A percentile compares a stretch with the other conserved stretches of the same genome.
Evolutionary conservation across 2,329 filamentous ascomycete genomes (phyloP).

Genomic region (Penicillium crustosum): DNA sequence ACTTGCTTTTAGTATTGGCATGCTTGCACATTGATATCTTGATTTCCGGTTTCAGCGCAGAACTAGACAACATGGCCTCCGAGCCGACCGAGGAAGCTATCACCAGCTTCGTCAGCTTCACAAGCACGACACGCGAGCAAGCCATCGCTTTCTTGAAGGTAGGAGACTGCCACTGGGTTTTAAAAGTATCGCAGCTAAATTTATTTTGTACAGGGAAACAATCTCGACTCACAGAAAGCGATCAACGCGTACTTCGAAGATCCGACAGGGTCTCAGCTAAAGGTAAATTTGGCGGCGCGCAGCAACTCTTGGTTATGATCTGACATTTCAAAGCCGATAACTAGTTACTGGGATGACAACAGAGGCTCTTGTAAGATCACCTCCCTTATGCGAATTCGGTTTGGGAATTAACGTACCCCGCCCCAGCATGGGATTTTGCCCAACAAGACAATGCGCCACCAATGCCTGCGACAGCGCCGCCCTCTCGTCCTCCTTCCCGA

Average conservation of each 20-base stretch:
- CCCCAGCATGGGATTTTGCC: conserved; percentile 40
- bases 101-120: conserved; percentile 43
- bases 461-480: conserved; percentile 39
- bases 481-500: conserved; percentile 50
- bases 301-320: background rate
- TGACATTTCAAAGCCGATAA: conserved; percentile 19
- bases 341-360: conserved; percentile 27
- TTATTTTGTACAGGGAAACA: conserved; percentile 40
- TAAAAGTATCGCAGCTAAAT: conserved; percentile 12
- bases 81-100: conserved; percentile 45
- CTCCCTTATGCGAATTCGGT: background rate
- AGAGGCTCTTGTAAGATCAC: conserved; percentile 27
- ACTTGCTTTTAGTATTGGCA: background rate
- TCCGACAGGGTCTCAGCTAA: conserved; percentile 35
- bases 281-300: conserved; percentile 27
- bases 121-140: conserved; percentile 40
- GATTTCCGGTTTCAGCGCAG: background rate
- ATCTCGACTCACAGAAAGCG: conserved; percentile 46
- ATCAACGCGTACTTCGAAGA: conserved; percentile 52
- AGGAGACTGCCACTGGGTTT: background rate
- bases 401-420: conserved; percentile 5
- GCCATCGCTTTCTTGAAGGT: conserved; percentile 46
- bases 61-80: conserved; percentile 31
- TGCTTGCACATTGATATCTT: background rate
- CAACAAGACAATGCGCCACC: conserved; percentile 38